Percentiles rank a stretch among this genome's conserved stretches.
phyloP scores from a whole-genome alignment of 306 rosid genomes.

The Lathyrus sativus region DNA sequence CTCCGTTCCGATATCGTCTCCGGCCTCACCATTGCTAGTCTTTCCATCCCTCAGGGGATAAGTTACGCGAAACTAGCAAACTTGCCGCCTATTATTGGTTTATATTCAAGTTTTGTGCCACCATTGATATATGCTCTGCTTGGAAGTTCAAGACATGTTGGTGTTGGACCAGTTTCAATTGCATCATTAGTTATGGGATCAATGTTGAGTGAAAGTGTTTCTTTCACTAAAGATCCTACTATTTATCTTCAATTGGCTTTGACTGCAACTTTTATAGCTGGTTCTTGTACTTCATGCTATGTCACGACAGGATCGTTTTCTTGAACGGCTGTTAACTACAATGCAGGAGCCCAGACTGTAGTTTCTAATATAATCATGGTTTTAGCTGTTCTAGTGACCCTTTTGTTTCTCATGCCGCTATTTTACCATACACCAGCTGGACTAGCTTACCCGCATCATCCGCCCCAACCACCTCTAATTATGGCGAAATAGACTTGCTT shows the following conservation, averaged over 20 bases:
- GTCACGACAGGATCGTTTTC: too few species aligned
- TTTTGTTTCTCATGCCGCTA: slow-evolving; percentile 88
- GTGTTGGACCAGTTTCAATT: slow-evolving; percentile 93
- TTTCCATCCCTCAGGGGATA: slow-evolving; percentile 96
- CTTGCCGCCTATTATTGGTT: slow-evolving; percentile 90
- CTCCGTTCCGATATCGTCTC: slow-evolving; percentile 76
- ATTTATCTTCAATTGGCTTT: slow-evolving; percentile 83
- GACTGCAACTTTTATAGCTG: slow-evolving; percentile 87
- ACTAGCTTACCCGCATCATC: too few species aligned
- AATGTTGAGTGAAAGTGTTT: slow-evolving; percentile 72
- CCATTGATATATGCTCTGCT: slow-evolving; percentile 82
- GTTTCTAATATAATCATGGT: slow-evolving; percentile 89
- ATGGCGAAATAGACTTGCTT: too few species aligned
- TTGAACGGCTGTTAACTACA: slow-evolving; percentile 84
- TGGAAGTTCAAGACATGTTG: slow-evolving; percentile 93
- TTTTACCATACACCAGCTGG: slow-evolving; percentile 87
- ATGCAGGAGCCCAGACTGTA: slow-evolving; percentile 85
- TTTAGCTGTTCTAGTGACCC: slow-evolving; percentile 79
- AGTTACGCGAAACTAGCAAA: slow-evolving; percentile 95
- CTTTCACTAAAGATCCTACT: slow-evolving; percentile 54
- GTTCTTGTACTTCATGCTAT: slow-evolving; percentile 87
- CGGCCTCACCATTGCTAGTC: slow-evolving; percentile 96
- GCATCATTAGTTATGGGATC: slow-evolving; percentile 99
- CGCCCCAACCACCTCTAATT: too few species aligned
- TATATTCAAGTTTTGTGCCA: slow-evolving; percentile 96